phyloP scores from a whole-genome alignment of 2,329 filamentous ascomycete genomes.

The Diplodia intermedia region DNA sequence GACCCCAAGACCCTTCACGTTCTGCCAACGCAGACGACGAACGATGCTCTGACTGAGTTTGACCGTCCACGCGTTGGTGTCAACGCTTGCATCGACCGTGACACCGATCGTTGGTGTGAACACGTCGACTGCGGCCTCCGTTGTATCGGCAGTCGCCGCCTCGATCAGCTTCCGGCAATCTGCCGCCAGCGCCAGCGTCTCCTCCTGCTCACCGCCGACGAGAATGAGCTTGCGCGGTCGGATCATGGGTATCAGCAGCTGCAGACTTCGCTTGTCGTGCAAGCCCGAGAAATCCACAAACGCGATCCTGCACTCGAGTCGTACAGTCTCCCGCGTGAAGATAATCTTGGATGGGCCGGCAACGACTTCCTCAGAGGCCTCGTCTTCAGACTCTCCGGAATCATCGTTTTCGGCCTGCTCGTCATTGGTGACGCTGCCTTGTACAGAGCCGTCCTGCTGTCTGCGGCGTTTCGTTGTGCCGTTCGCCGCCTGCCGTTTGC shows the following conservation, averaged over 20 bases:
- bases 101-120: constrained; percentile 80
- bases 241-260: constrained; percentile 94
- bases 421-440: constrained; percentile 30
- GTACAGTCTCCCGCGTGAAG: constrained; percentile 67
- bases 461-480: constrained; percentile 67
- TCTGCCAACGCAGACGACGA: constrained; percentile 91
- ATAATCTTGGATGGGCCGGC: constrained; percentile 79
- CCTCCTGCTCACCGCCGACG: constrained; percentile 78
- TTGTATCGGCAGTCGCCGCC: constrained; percentile 54
- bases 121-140: constrained; percentile 66
- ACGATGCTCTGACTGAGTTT: constrained; percentile 86
- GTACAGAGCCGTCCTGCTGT: constrained; percentile 45
- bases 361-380: constrained; percentile 57
- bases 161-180: constrained; percentile 76
- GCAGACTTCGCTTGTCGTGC: constrained; percentile 90
- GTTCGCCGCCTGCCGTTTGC: constrained; percentile 44
- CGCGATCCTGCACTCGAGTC: constrained; percentile 76
- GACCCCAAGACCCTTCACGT: constrained; percentile 85
- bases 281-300: constrained; percentile 92
- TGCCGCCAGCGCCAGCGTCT: constrained; percentile 75
- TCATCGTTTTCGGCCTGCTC: constrained; percentile 51
- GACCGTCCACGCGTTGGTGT: constrained; percentile 96
- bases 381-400: constrained; percentile 58
- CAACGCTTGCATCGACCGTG: constrained; percentile 86
- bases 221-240: constrained; percentile 93